These are phyloP conservation scores for Mycena olivaceomarginata DNA, from an alignment of 768 basidiomycete species.

Conservation along the genomic window DNA sequence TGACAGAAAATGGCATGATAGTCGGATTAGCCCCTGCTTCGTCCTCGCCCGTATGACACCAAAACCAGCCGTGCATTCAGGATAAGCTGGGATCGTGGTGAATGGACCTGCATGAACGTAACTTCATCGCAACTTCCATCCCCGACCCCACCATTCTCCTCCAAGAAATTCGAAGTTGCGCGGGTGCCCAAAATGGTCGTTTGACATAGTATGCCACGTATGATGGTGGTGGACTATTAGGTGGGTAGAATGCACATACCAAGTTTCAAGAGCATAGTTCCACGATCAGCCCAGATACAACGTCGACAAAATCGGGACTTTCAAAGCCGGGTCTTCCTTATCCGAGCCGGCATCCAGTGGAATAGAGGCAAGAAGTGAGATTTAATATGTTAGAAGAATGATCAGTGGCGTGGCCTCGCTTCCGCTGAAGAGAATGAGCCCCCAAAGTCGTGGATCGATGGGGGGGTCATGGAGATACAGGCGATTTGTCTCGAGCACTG, in stretches of 20 bases:
- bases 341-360: slow-evolving; percentile 1
- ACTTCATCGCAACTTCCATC: neutral
- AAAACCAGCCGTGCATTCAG: slow-evolving; percentile 1
- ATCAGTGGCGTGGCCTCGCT: too few relatives aligned
- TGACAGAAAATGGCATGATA: neutral
- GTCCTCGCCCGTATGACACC: neutral
- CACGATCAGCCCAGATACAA: neutral
- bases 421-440: neutral
- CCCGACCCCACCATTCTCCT: neutral
- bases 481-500: neutral
- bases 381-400: neutral
- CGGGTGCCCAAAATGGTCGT: slow-evolving; percentile 1
- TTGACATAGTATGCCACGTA: neutral
- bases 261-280: slow-evolving; percentile 8
- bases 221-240: slow-evolving; percentile 1
- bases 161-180: too few relatives aligned
- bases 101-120: neutral
- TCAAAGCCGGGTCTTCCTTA: neutral
- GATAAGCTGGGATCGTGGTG: neutral
- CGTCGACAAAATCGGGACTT: slow-evolving; percentile 5
- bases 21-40: neutral
- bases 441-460: too few relatives aligned
- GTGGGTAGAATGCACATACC: slow-evolving; percentile 7
- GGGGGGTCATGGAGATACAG: too few relatives aligned
- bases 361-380: neutral